Evolutionary conservation across 2,329 filamentous ascomycete species (phyloP).

Genomic region (Diaporthe citri): DNA sequence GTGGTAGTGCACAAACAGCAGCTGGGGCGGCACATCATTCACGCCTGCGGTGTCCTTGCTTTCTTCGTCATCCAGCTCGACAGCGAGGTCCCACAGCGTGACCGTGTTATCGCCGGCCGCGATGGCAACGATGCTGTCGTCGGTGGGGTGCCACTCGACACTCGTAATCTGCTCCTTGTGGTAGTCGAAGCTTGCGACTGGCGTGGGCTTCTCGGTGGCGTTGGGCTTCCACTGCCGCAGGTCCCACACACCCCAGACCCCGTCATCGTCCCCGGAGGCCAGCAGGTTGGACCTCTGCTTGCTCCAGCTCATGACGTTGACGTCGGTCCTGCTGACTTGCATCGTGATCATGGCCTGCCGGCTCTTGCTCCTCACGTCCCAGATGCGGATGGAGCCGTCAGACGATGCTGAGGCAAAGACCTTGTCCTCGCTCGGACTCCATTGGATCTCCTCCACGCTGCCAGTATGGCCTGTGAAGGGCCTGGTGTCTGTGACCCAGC

Average conservation of each 20-base stretch:
- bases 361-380: slow-evolving; percentile 93
- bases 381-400: slow-evolving; percentile 95
- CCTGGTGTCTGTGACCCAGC: slow-evolving; percentile 87
- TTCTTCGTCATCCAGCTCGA: slow-evolving; percentile 97
- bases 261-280: slow-evolving; percentile 92
- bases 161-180: slow-evolving; percentile 97
- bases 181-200: slow-evolving; percentile 94
- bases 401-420: slow-evolving; percentile 95
- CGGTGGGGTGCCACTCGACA: slow-evolving; percentile 96
- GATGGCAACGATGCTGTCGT: slow-evolving; percentile 95
- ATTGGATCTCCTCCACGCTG: slow-evolving; percentile 95
- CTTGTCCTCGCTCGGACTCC: slow-evolving; percentile 92
- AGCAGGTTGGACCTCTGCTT: slow-evolving; percentile 88
- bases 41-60: slow-evolving; percentile 89
- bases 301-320: slow-evolving; percentile 98
- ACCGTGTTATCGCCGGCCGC: slow-evolving; percentile 94
- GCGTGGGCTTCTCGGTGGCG: slow-evolving; percentile 70
- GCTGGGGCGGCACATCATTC: slow-evolving; percentile 90
- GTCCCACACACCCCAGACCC: slow-evolving; percentile 96
- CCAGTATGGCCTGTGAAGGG: slow-evolving; percentile 86
- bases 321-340: slow-evolving; percentile 84
- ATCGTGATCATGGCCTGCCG: slow-evolving; percentile 90
- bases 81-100: slow-evolving; percentile 95
- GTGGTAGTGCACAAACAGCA: slow-evolving; percentile 97
- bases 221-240: slow-evolving; percentile 91